Conservation (phyloP, 148 eudicot species). For the Salicornia ramosissima region DNA sequence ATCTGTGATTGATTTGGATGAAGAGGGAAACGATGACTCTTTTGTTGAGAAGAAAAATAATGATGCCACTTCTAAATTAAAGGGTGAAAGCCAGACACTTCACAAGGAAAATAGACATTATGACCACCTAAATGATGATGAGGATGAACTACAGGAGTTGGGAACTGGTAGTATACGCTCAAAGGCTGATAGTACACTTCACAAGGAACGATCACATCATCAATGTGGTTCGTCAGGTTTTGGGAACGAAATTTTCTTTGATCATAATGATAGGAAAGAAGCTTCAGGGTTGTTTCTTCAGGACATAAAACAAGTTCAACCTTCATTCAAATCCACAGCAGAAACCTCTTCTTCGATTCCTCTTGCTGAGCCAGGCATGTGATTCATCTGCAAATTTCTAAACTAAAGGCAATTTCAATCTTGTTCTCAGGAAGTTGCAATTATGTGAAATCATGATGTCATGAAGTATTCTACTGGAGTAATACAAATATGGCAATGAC, state of each 20-base stretch:
- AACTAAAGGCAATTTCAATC: not conserved
- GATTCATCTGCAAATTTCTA: not conserved
- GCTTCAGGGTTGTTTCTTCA: constrained; percentile 36
- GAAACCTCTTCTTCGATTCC: constrained; percentile 36
- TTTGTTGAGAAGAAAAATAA: constrained; percentile 28
- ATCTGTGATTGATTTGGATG: constrained; percentile 37
- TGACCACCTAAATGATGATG: constrained; percentile 27
- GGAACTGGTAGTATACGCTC: constrained; percentile 6
- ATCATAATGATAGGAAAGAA: constrained; percentile 30
- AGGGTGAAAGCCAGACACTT: constrained; percentile 20
- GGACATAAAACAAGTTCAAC: constrained; percentile 43
- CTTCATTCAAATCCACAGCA: constrained; percentile 29
- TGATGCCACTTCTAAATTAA: constrained; percentile 10
- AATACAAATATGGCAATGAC: not conserved
- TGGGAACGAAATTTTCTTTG: constrained; percentile 14
- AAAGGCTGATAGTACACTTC: constrained; percentile 14
- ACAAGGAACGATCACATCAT: constrained; percentile 16
- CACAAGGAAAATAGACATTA: constrained; percentile 20
- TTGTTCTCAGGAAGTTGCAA: not conserved
- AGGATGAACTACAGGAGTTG: constrained; percentile 27
- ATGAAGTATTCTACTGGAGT: not conserved
- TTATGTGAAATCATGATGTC: not conserved
- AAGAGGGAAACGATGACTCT: constrained; percentile 24
- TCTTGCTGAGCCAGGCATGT: constrained; percentile 63
- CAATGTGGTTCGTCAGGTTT: constrained; percentile 23